Base-by-base conservation (phyloP, 495 filamentous ascomycete genomes). In the Geopyxis carbonaria region DNA sequence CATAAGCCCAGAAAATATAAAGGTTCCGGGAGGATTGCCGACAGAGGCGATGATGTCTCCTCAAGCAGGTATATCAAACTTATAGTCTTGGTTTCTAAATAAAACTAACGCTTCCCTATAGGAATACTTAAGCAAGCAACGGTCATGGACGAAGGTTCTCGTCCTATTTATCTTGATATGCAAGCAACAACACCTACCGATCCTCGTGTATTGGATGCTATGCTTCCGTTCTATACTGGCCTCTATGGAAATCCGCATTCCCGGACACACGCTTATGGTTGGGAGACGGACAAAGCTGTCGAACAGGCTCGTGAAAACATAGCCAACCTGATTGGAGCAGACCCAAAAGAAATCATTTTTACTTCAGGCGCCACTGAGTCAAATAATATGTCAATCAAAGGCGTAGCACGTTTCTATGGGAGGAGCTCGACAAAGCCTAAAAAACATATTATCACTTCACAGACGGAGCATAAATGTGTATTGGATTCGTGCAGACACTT, bases 301-400 rank as follows among this genome's bases (percentile, higher is more conserved):
- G 89, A 95, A 53, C 64, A 81, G 37, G 84, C 91, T 31, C 70
- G 89, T 45, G 69, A 73, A 47, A 67, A 94, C 51, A 68, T 94
- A 43, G 89, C 89, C 5, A 68, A 68, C 15, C 65, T 97, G 28
- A 85, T 97, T 42, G 89, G 91, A 21, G 91, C 89, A 10, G 81
- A 97, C 55, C 66, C 89, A 5, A 97, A 95, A 60, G 89, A 97
- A 52, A 95, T 97, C 44, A 89, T 97, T 54, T 95, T 94, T 61
- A 97, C 89, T 5, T 93, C 84, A 47, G 89, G 89, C 40, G 89
- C 89, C 14, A 97, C 89, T 0, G 89, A 97, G 66, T 93, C 84
- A 56, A 97, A 97, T 64, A 97, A 97, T 53, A 97, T 97, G 89
- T 91, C 80, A 56, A 79, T 95, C 66, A 97, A 97, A 62, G 89